Evolutionary conservation across 768 basidiomycete species (phyloP).

Genomic region (Amyloporia xantha): DNA sequence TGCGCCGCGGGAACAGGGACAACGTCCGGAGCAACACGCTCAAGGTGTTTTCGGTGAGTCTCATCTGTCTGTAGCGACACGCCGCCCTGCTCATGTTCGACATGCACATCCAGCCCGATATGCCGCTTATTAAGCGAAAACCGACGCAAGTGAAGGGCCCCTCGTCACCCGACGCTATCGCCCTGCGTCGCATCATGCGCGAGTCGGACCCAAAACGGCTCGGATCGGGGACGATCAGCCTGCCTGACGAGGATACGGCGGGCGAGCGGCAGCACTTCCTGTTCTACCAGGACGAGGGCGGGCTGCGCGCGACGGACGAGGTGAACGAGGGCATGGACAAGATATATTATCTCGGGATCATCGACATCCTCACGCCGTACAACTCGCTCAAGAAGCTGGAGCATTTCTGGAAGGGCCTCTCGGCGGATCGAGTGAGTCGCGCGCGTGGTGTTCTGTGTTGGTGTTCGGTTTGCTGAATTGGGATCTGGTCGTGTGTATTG

Average conservation of each 20-base stretch:
- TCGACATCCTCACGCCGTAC: conserved; percentile 95
- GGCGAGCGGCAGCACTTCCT: conserved; percentile 65
- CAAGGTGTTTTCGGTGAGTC: conserved; percentile 82
- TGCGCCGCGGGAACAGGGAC: conserved; percentile 86
- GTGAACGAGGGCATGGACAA: conserved; percentile 63
- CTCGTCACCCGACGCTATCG: conserved; percentile 66
- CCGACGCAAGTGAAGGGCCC: conserved; percentile 50
- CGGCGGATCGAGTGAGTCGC: conserved; percentile 73
- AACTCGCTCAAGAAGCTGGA: conserved; percentile 70
- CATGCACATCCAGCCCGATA: conserved; percentile 58
- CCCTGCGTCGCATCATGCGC: conserved; percentile 82
- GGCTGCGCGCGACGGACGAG: conserved; percentile 86
- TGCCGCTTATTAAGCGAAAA: conserved; percentile 58
- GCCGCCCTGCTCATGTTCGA: too few relatives aligned
- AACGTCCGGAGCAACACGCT: conserved; percentile 87
- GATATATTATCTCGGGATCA: conserved; percentile 93
- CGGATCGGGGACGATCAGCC: conserved; percentile 40
- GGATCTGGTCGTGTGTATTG: neutral
- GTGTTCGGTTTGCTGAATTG: neutral
- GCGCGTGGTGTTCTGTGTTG: neutral
- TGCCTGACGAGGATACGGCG: conserved; percentile 59
- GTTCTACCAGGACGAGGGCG: conserved; percentile 97
- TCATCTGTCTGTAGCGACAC: too few relatives aligned
- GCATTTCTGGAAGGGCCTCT: conserved; percentile 88
- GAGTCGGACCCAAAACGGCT: conserved; percentile 73